Percentiles rank a stretch among this genome's conserved stretches.
phyloP scores from a whole-genome alignment of 2,329 filamentous ascomycete genomes.

The Thelonectria discophora region DNA sequence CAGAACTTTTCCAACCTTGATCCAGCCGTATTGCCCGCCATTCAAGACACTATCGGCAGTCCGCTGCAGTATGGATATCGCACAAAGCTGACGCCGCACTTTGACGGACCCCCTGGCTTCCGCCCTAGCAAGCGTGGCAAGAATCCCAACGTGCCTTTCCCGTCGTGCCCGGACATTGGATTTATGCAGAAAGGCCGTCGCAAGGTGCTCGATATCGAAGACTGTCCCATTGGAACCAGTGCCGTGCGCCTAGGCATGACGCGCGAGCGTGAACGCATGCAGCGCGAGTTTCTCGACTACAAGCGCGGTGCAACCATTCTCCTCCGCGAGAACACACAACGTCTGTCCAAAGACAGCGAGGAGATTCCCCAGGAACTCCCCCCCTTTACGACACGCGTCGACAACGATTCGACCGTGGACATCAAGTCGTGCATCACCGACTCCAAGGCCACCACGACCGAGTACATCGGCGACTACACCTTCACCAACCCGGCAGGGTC shows the following conservation, averaged over 20 bases:
- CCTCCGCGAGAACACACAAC: constrained; percentile 82
- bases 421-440: constrained; percentile 91
- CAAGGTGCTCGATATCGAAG: constrained; percentile 90
- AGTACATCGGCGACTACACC: constrained; percentile 85
- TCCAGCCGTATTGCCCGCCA: constrained; percentile 75
- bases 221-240: constrained; percentile 93
- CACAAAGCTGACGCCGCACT: constrained; percentile 97
- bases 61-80: constrained; percentile 93
- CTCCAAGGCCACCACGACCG: constrained; percentile 81
- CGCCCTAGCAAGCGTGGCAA: constrained; percentile 60
- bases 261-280: constrained; percentile 80
- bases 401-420: constrained; percentile 69
- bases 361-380: constrained; percentile 42
- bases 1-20: constrained; percentile 87
- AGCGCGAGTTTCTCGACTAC: constrained; percentile 74
- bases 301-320: constrained; percentile 86
- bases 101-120: constrained; percentile 76
- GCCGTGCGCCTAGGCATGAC: constrained; percentile 83
- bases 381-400: constrained; percentile 55
- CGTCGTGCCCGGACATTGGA: constrained; percentile 79
- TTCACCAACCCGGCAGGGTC: constrained; percentile 93
- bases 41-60: constrained; percentile 87
- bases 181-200: constrained; percentile 89
- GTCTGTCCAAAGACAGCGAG: constrained; percentile 63
- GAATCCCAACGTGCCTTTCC: constrained; percentile 59